Percentiles rank a stretch among this genome's conserved stretches.
These are phyloP conservation scores for Terana coerulea DNA, from an alignment of 768 basidiomycete genomes.

Conservation along the genomic window DNA sequence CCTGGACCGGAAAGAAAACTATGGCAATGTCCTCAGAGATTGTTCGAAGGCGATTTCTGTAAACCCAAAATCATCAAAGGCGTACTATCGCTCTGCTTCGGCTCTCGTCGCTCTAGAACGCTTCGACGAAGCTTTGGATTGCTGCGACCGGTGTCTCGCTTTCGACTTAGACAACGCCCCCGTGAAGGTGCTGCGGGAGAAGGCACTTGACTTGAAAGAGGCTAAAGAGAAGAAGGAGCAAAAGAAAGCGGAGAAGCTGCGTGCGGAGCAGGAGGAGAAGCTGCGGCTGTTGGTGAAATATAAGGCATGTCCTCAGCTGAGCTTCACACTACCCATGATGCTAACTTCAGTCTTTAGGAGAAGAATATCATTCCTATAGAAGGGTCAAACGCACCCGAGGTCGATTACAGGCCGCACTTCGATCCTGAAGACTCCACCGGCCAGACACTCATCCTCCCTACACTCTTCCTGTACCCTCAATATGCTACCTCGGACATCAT, in stretches of 20 bases:
- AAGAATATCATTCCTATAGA: conserved; percentile 63
- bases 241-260: conserved; percentile 46
- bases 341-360: conserved; percentile 41
- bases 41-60: conserved; percentile 66
- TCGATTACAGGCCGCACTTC: conserved; percentile 61
- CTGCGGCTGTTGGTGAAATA: conserved; percentile 54
- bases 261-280: conserved; percentile 50
- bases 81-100: conserved; percentile 78
- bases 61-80: conserved; percentile 73
- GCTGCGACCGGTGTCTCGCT: conserved; percentile 63
- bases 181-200: conserved; percentile 46
- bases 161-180: conserved; percentile 57
- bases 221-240: conserved; percentile 48
- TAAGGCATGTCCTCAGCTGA: conserved; percentile 42
- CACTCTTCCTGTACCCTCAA: conserved; percentile 92
- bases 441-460: conserved; percentile 71
- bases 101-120: conserved; percentile 74
- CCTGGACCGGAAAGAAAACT: conserved; percentile 59
- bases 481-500: conserved; percentile 88
- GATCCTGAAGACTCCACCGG: conserved; percentile 59
- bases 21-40: conserved; percentile 81
- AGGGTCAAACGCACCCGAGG: conserved; percentile 47
- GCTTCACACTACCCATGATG: background rate
- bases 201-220: conserved; percentile 41
- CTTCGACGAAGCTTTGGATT: conserved; percentile 80